Evolutionary conservation across 2,329 filamentous ascomycete species (phyloP).

Genomic region (Cladophialophora bantiana): DNA sequence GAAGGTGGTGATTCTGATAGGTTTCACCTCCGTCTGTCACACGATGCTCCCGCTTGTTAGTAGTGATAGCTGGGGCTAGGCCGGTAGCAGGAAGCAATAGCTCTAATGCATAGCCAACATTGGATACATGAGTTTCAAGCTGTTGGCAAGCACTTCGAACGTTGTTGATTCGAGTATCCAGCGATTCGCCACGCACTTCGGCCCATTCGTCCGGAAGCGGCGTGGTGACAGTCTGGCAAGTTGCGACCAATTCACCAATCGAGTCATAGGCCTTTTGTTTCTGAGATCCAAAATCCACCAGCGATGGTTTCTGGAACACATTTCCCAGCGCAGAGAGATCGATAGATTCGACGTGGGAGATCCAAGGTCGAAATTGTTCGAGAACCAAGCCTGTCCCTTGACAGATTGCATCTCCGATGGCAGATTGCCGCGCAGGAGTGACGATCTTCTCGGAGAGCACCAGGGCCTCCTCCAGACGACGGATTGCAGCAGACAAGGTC

Average conservation of each 20-base stretch:
- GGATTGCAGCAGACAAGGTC: constrained; percentile 82
- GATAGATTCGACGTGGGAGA: constrained; percentile 88
- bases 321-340: constrained; percentile 81
- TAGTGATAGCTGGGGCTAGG: constrained; percentile 59
- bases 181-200: constrained; percentile 84
- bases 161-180: constrained; percentile 84
- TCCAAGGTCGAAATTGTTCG: constrained; percentile 88
- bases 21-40: constrained; percentile 44
- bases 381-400: constrained; percentile 78
- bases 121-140: constrained; percentile 83
- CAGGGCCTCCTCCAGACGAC: constrained; percentile 85
- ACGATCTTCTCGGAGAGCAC: constrained; percentile 80
- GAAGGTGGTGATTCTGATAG: constrained; percentile 66
- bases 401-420: constrained; percentile 83
- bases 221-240: constrained; percentile 89
- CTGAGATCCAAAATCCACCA: constrained; percentile 85
- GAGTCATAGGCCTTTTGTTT: constrained; percentile 96
- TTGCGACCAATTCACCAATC: constrained; percentile 84
- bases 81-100: constrained; percentile 81
- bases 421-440: constrained; percentile 76
- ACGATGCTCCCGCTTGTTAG: constrained; percentile 58
- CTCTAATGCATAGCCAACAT: constrained; percentile 87
- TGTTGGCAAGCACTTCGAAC: constrained; percentile 79
- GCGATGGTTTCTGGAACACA: constrained; percentile 80
- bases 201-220: constrained; percentile 96